Evolutionary conservation across 2,329 filamentous ascomycete genomes (phyloP).

Genomic region (Incumbomyces delicatus): DNA sequence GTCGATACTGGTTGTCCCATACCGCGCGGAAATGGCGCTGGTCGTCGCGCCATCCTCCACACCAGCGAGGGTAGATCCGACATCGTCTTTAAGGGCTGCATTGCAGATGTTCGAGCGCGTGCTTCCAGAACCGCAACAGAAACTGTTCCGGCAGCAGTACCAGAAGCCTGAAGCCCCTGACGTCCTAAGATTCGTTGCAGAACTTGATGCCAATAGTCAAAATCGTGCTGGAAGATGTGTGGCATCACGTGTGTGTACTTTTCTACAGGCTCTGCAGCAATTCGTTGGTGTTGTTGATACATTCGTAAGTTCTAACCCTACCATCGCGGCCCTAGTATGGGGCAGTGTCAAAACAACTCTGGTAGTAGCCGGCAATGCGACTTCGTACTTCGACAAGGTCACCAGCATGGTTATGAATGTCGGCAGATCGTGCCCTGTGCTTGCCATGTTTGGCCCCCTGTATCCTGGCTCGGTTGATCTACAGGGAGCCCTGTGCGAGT

Average conservation of each 20-base stretch:
- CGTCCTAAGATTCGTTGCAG: constrained; percentile 15
- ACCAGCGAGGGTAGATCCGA: too few relatives aligned
- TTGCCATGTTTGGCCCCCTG: constrained; percentile 16
- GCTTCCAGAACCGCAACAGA: constrained; percentile 9
- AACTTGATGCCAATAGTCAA: constrained; percentile 15
- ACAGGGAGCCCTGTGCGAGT: constrained; percentile 15
- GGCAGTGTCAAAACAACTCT: constrained; percentile 18
- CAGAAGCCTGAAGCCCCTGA: constrained; percentile 4
- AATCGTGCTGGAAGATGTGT: too few relatives aligned
- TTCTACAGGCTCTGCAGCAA: too few relatives aligned
- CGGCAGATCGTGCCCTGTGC: constrained; percentile 15
- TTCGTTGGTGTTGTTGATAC: too few relatives aligned
- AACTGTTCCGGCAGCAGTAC: constrained; percentile 1
- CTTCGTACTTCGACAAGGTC: constrained; percentile 20
- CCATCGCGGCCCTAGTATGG: constrained; percentile 16
- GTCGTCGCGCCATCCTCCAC: too few relatives aligned
- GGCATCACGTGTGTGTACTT: too few relatives aligned
- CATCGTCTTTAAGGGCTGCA: constrained; percentile 6
- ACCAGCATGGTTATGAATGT: constrained; percentile 18
- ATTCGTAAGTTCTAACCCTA: constrained; percentile 16
- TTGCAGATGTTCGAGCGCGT: constrained; percentile 5
- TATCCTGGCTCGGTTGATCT: constrained; percentile 13
- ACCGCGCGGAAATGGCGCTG: too few relatives aligned
- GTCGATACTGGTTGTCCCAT: too few relatives aligned
- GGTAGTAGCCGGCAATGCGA: constrained; percentile 10